A percentile compares a stretch with the other conserved stretches of the same genome.
Conservation (phyloP, 2,329 filamentous ascomycete genomes). For the Alternaria hordeiaustralica region DNA sequence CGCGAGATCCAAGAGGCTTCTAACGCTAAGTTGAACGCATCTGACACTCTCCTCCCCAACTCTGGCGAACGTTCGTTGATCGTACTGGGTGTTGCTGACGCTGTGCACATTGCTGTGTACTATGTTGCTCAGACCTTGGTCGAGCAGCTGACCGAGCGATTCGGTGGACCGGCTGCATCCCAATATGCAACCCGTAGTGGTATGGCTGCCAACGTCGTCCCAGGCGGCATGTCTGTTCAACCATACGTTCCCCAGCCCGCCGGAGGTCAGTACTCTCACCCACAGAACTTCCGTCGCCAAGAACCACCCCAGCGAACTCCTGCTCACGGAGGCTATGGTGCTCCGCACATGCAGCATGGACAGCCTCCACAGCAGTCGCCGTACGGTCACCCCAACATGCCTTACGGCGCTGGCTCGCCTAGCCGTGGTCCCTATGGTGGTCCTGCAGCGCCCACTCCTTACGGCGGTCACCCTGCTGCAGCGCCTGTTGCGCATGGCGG, state of each 20-base stretch:
- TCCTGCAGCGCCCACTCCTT: conserved; percentile 74
- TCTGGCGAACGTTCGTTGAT: conserved; percentile 98
- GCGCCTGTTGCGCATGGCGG: conserved; percentile 67
- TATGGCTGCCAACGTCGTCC: conserved; percentile 89
- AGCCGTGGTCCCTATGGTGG: conserved; percentile 76
- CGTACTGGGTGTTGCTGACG: conserved; percentile 96
- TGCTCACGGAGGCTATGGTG: conserved; percentile 70
- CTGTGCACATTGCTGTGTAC: conserved; percentile 98
- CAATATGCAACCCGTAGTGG: conserved; percentile 96
- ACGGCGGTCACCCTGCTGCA: conserved; percentile 64
- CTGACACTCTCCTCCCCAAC: conserved; percentile 89
- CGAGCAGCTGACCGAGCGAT: conserved; percentile 95
- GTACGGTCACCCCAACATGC: conserved; percentile 68
- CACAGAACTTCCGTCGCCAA: conserved; percentile 81
- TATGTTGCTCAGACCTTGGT: conserved; percentile 98
- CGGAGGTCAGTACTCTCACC: conserved; percentile 90
- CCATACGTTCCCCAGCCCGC: conserved; percentile 94
- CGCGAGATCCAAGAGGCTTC: conserved; percentile 98
- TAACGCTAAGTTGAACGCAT: conserved; percentile 93
- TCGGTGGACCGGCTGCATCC: conserved; percentile 94
- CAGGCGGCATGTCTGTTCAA: conserved; percentile 98
- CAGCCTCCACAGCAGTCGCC: conserved; percentile 57
- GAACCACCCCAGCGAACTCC: conserved; percentile 70
- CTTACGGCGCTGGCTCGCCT: conserved; percentile 77
- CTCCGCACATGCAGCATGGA: conserved; percentile 72